phyloP scores from a whole-genome alignment of 2,329 filamentous ascomycete genomes.

The Diplodia corticola region DNA sequence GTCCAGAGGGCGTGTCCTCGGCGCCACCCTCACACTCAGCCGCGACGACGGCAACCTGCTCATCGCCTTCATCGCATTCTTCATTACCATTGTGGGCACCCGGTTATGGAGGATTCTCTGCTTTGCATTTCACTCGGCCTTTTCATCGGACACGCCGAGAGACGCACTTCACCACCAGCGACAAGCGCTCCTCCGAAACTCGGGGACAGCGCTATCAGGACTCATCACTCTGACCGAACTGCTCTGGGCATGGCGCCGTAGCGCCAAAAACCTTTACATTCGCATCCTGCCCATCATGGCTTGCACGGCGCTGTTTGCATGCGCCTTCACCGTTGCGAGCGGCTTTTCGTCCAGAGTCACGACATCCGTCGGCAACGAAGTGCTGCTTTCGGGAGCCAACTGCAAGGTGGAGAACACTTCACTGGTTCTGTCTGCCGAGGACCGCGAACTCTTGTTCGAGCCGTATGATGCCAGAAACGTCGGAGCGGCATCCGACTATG shows the following conservation, averaged over 20 bases:
- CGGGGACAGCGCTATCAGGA: slow-evolving; percentile 27
- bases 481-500: neutral
- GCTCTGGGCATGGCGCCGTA: slow-evolving; percentile 26
- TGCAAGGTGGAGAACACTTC: slow-evolving; percentile 26
- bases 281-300: slow-evolving; percentile 29
- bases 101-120: slow-evolving; percentile 35
- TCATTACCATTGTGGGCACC: slow-evolving; percentile 14
- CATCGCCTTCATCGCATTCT: neutral
- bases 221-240: slow-evolving; percentile 14
- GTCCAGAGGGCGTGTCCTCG: neutral
- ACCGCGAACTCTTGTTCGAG: neutral
- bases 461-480: slow-evolving; percentile 14
- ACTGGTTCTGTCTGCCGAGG: neutral
- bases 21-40: neutral
- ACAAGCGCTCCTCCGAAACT: slow-evolving; percentile 38
- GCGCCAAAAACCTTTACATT: neutral
- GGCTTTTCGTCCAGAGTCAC: slow-evolving; percentile 39
- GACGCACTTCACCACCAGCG: slow-evolving; percentile 37
- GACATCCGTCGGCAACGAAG: slow-evolving; percentile 34
- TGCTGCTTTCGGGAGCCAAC: slow-evolving; percentile 32
- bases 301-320: slow-evolving; percentile 28
- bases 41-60: neutral
- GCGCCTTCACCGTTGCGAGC: slow-evolving; percentile 31
- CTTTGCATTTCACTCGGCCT: slow-evolving; percentile 32
- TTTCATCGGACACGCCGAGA: slow-evolving; percentile 25